phyloP scores from a whole-genome alignment of 2,329 filamentous ascomycete species.

The Gliomastix tumulicola region DNA sequence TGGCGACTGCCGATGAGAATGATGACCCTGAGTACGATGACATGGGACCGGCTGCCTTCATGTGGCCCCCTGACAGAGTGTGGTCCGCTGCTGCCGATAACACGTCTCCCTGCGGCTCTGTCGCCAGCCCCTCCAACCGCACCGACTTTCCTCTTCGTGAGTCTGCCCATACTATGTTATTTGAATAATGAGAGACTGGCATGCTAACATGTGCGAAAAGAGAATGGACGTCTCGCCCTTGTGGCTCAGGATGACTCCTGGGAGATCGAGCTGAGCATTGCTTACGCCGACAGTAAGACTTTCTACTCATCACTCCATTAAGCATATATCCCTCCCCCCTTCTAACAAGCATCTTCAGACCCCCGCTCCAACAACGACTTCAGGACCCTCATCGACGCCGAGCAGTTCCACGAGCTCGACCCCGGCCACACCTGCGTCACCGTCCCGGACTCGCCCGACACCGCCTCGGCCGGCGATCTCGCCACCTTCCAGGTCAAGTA shows the following conservation, averaged over 20 bases:
- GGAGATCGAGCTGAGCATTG: constrained; percentile 44
- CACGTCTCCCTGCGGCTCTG: constrained; percentile 49
- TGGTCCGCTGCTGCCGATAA: constrained; percentile 51
- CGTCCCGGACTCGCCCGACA: constrained; percentile 23
- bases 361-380: constrained; percentile 31
- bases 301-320: not conserved
- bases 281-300: constrained; percentile 38
- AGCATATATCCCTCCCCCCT: not conserved
- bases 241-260: constrained; percentile 51
- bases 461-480: constrained; percentile 29
- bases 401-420: constrained; percentile 28
- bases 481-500: constrained; percentile 44
- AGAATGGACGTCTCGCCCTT: constrained; percentile 45
- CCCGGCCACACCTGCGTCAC: constrained; percentile 38
- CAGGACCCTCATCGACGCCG: constrained; percentile 24
- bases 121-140: constrained; percentile 34
- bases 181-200: no score
- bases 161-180: no score
- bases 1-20: not conserved
- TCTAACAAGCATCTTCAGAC: constrained; percentile 15
- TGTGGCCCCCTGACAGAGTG: constrained; percentile 51
- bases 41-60: constrained; percentile 50
- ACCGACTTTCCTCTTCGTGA: constrained; percentile 49
- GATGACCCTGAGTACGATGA: constrained; percentile 10
- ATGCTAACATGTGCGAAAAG: no score